Base-by-base conservation (phyloP, 345 rosid genomes). In the Moricandia moricandioides region DNA sequence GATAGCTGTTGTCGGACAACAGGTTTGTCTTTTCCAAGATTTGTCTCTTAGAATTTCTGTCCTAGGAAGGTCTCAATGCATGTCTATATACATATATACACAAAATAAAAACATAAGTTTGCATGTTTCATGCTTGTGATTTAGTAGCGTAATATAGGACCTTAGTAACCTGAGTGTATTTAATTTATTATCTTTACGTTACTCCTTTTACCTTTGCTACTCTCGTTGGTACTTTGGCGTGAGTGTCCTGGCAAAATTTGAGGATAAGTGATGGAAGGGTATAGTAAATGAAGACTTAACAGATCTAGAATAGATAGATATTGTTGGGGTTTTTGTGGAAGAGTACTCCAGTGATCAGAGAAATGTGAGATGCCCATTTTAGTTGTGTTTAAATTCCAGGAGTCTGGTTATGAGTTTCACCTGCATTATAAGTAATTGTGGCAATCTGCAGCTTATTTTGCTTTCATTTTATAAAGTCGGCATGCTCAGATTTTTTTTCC, bases 1-100 rank as follows among this genome's bases (percentile, higher is more conserved):
- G 86, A 84, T 92, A 70, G 87, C 86, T 79, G 93, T 83, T 74
- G 97, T 95, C 13, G 98, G 98, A 47, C 98, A 95, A 78, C 97
- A 95, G 98, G 98, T 95, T 74, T 83, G 87, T 60, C 55, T 78
- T 78, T 51, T 4, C 6, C 35, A 54, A 52, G 45, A 67, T 60
- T 45, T 67, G 1, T 35, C 49, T 59, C 37, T 30, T 73, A 49
- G 9, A 62, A 18, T 39, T 37, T 63, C 9, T 45, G 67, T 67
- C 66, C 33, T 18, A 54, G 40, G 65, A 29, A 54, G 54, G 65
- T 43, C 49, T 10, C 62, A 24, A 17, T 57, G 39, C 37, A 37
- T 62, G 13, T 24, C 8, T 75, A 10, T 37, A 21, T 21, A 21
- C 24, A 55, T 49, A 75, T 39, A 35, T n/a, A 47, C 26, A 59